Conservation (phyloP, 2,329 filamentous ascomycete genomes). For the Fusarium bulbicola region DNA sequence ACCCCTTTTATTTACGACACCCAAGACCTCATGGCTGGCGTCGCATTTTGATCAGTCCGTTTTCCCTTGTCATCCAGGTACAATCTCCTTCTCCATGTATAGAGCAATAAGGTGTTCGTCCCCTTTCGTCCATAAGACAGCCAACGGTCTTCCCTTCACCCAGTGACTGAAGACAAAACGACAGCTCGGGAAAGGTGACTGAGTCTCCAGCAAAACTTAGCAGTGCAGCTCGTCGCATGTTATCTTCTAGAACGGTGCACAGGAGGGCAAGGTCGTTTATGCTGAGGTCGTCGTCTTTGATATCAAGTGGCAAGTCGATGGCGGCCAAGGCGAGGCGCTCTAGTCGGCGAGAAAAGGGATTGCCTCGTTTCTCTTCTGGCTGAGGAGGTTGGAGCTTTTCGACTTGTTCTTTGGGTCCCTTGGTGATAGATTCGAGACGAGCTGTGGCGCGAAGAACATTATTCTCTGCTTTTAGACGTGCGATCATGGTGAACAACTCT, state of each 20-base stretch:
- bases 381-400: too few species aligned
- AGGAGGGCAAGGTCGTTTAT: not conserved
- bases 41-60: not conserved
- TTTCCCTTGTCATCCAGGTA: not conserved
- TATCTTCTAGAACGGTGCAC: not conserved
- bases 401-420: not conserved
- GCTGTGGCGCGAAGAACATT: not conserved
- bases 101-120: not conserved
- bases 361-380: not conserved
- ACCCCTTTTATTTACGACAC: not conserved
- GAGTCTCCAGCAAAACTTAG: not conserved
- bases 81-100: not conserved
- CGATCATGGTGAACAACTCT: not conserved
- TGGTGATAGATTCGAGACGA: not conserved
- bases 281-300: not conserved
- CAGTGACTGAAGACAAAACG: not conserved
- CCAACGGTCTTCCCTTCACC: not conserved
- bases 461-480: not conserved
- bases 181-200: not conserved
- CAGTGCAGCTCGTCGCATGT: not conserved
- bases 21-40: not conserved
- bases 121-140: not conserved
- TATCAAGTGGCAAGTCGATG: not conserved
- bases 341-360: not conserved
- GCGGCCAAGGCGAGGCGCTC: not conserved